Evolutionary conservation across 2,329 filamentous ascomycete species (phyloP).

Genomic region (Penicillium sp.): DNA sequence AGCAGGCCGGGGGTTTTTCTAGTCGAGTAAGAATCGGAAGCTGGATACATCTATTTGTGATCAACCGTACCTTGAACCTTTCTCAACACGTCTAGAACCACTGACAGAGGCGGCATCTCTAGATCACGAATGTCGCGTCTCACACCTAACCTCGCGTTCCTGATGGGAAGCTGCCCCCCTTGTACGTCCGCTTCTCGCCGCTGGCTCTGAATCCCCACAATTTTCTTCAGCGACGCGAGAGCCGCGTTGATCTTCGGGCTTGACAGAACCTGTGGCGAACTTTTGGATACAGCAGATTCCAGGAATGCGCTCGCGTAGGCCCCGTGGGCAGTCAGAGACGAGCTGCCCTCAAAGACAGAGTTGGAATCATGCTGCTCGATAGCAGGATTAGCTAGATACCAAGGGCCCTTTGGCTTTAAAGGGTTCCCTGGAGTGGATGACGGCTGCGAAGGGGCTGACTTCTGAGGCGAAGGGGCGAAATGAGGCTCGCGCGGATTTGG

Average conservation of each 20-base stretch:
- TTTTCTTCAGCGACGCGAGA: constrained; percentile 38
- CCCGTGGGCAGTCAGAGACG: constrained; percentile 49
- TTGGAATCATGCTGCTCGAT: constrained; percentile 30
- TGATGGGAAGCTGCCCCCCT: constrained; percentile 28
- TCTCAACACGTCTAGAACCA: constrained; percentile 34
- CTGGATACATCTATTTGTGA: neutral
- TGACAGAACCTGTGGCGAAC: constrained; percentile 32
- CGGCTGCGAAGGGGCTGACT: constrained; percentile 1
- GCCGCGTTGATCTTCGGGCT: constrained; percentile 41
- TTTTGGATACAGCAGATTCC: constrained; percentile 40
- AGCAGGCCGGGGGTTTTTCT: constrained; percentile 23
- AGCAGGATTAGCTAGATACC: constrained; percentile 22
- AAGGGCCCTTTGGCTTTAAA: constrained; percentile 4
- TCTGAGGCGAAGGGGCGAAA: constrained; percentile 9
- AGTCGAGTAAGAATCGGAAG: neutral
- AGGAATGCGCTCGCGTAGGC: constrained; percentile 46
- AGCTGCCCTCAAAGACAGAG: constrained; percentile 48
- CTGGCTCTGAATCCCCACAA: constrained; percentile 38
- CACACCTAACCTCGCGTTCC: constrained; percentile 17
- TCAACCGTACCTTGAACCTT: constrained; percentile 32
- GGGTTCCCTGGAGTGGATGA: constrained; percentile 3
- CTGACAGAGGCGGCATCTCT: constrained; percentile 36
- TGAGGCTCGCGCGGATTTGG: constrained; percentile 1
- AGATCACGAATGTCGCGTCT: constrained; percentile 33
- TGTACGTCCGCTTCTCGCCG: constrained; percentile 22